phyloP scores from a whole-genome alignment of 2,329 filamentous ascomycete genomes.

The Akanthomyces dipterigenus region DNA sequence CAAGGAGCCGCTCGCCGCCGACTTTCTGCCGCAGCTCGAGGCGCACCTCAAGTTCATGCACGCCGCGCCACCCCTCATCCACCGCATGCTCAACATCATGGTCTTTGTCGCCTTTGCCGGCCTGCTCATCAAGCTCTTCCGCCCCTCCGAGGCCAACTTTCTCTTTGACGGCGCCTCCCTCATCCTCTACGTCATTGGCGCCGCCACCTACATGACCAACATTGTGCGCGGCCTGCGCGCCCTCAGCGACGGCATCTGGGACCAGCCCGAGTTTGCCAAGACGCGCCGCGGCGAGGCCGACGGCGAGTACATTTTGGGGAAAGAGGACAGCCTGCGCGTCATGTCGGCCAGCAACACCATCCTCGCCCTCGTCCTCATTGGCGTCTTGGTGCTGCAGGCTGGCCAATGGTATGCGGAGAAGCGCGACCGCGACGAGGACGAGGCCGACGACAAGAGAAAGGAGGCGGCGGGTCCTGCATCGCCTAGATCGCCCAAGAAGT shows the following conservation, averaged over 20 bases:
- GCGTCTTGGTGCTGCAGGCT: slow-evolving; percentile 86
- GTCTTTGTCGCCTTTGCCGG: slow-evolving; percentile 81
- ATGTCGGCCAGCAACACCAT: slow-evolving; percentile 95
- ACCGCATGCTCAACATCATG: slow-evolving; percentile 88
- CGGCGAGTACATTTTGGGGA: slow-evolving; percentile 63
- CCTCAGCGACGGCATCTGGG: slow-evolving; percentile 65
- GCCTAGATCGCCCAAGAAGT: slow-evolving; percentile 14
- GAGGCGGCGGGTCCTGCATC: slow-evolving; percentile 17
- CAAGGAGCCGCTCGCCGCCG: slow-evolving; percentile 52
- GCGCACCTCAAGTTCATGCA: slow-evolving; percentile 86
- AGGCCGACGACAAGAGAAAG: slow-evolving; percentile 50
- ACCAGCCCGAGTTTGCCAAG: slow-evolving; percentile 32
- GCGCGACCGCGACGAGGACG: slow-evolving; percentile 77
- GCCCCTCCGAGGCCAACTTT: slow-evolving; percentile 86
- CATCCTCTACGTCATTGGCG: slow-evolving; percentile 76
- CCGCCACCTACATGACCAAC: slow-evolving; percentile 91
- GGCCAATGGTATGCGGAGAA: slow-evolving; percentile 98
- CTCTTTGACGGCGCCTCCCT: slow-evolving; percentile 84
- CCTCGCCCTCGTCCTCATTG: slow-evolving; percentile 82
- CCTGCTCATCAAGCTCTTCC: slow-evolving; percentile 92
- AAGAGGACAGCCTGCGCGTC: slow-evolving; percentile 87
- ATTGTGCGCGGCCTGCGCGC: slow-evolving; percentile 91
- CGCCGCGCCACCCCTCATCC: slow-evolving; percentile 84
- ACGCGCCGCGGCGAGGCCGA: slow-evolving; percentile 36
- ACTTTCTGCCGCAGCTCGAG: slow-evolving; percentile 81